A percentile compares a stretch with the other conserved stretches of the same genome.
Conservation (phyloP, 192 early-diverging fungal genomes). For the Podila verticillata region DNA sequence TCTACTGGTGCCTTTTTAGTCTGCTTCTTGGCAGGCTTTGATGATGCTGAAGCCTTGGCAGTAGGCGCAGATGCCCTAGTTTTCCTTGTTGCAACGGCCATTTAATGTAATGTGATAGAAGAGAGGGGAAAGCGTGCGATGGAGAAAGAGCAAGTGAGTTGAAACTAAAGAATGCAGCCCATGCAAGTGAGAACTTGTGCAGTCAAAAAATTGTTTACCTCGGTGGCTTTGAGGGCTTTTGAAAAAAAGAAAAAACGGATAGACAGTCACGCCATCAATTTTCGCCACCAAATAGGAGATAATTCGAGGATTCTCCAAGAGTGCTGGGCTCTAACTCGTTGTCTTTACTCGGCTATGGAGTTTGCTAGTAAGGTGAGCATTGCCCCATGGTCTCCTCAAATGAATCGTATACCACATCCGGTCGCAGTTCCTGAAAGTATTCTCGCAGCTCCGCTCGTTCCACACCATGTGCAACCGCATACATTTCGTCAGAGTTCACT, state of each 20-base stretch:
- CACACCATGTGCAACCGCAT: too few species aligned
- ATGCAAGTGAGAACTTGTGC: not conserved
- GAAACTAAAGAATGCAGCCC: not conserved
- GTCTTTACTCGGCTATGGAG: too few species aligned
- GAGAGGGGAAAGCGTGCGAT: not conserved
- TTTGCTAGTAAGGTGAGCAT: too few species aligned
- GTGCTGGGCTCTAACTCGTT: too few species aligned
- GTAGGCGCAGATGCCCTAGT: constrained; percentile 7
- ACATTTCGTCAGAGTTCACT: too few species aligned
- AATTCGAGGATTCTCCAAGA: too few species aligned
- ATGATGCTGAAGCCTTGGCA: constrained; percentile 7
- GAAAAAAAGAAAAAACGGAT: constrained; percentile 12
- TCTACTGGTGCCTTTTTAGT: constrained; percentile 17
- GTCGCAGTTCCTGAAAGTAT: too few species aligned
- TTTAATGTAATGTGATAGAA: not conserved
- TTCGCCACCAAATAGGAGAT: not conserved
- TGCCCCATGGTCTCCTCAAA: too few species aligned
- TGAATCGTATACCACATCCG: too few species aligned
- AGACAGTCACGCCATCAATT: not conserved
- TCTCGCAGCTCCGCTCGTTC: too few species aligned
- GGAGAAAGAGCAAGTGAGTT: not conserved
- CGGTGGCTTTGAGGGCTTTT: constrained; percentile 25
- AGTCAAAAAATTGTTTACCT: constrained; percentile 24
- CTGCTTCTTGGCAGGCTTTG: constrained; percentile 14
- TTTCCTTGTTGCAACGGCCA: constrained; percentile 43